Base-by-base conservation (phyloP, 2,329 filamentous ascomycete genomes). In the Lomentospora prolificans region DNA sequence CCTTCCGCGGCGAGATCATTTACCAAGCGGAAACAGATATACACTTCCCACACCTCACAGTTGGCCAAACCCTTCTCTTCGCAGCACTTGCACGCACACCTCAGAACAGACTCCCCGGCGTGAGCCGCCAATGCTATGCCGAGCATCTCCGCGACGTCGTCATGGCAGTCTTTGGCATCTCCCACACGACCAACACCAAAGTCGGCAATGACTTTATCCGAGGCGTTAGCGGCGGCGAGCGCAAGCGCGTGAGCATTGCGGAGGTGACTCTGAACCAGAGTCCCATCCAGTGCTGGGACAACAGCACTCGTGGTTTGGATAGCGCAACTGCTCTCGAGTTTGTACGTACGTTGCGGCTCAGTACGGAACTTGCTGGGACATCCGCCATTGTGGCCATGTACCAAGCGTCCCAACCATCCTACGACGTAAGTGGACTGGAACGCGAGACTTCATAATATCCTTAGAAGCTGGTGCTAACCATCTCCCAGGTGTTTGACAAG, bases 241-340 rank as follows among this genome's bases (percentile, higher is more conserved):
- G 88, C 36, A 92, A 91, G 67, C 85, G 88, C 64, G 87, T 90
- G 7, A 85, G 83, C 22, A 90, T 92, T 60, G 86, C 86, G 1
- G 88, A 92, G 68, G 88, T 86, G 0, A 31, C 44, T 22, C 17
- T 46, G 25, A 30, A 25, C 28, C 25, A 55, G 41, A 31, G 24
- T 8, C 31, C 44, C 17, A 22, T 65, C 22, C 62, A 64, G 50
- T 67, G 65, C 51, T 67, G 65, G 65, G 65, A 67, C 8, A 67
- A 67, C 50, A 66, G 64, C 6, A 67, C 65, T 1, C 65, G 65
- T 2, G 65, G 65, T 1, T 55, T 67, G 2, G 65, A 67, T 50
- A 65, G 63, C 0, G 61, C 63, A 28, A 67, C 64, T n/a, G 65
- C 65, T 0, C 58, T 65, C 51, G 64, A 65, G 54, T 66, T 65